phyloP scores from a whole-genome alignment of 2,329 filamentous ascomycete genomes.

The Daldinia sp. region DNA sequence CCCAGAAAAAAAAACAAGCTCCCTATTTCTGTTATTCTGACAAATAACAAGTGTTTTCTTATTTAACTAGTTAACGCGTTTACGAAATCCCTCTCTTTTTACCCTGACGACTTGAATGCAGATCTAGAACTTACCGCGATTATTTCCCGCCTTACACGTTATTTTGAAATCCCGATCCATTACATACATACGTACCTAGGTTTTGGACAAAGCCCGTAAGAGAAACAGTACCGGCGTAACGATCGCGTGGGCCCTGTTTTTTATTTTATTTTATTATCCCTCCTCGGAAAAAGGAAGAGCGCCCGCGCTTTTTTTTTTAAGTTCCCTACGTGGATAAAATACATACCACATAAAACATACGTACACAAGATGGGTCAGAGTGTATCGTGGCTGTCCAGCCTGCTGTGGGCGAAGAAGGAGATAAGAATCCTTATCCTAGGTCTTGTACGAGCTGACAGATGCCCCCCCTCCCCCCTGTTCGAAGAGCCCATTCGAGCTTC shows the following conservation, averaged over 20 bases:
- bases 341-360: conserved; percentile 19
- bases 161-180: conserved; percentile 16
- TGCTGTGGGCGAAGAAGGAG: conserved; percentile 95
- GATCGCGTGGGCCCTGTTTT: conserved; percentile 30
- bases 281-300: conserved; percentile 16
- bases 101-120: conserved; percentile 23
- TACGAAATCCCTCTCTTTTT: conserved; percentile 25
- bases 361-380: conserved; percentile 69
- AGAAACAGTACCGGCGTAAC: conserved; percentile 15
- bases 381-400: conserved; percentile 76
- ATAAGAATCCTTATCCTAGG: conserved; percentile 95
- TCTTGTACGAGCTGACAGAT: conserved; percentile 71
- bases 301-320: conserved; percentile 6
- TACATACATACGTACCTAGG: neutral
- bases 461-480: conserved; percentile 13
- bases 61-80: conserved; percentile 26
- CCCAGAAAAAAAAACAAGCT: conserved; percentile 24
- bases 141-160: conserved; percentile 18
- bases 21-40: conserved; percentile 15
- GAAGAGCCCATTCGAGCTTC: conserved; percentile 27
- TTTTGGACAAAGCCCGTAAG: conserved; percentile 26
- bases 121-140: conserved; percentile 11
- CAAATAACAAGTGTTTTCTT: conserved; percentile 17
- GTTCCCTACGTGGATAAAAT: conserved; percentile 13
- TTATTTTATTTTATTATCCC: conserved; percentile 1